Evolutionary conservation across 345 rosid species (phyloP).

Genomic region (Zanthoxylum bungeanum): DNA sequence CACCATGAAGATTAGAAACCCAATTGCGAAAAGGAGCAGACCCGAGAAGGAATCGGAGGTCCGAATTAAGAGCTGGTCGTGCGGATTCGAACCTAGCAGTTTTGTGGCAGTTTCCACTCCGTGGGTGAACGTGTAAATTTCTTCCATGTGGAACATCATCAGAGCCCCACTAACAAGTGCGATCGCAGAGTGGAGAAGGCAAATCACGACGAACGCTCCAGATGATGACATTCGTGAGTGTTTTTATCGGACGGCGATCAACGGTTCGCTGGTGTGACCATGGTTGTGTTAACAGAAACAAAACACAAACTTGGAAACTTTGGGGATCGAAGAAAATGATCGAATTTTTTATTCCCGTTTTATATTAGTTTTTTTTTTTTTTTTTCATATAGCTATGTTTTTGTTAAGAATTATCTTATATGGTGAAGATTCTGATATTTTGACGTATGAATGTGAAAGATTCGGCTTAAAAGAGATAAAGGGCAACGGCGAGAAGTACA

Average conservation of each 20-base stretch:
- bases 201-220: conserved; percentile 48
- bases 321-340: not conserved
- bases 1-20: conserved; percentile 63
- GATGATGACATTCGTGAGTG: conserved; percentile 33
- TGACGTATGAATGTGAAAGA: not conserved
- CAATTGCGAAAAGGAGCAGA: conserved; percentile 55
- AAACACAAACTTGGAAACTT: not conserved
- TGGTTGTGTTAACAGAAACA: not conserved
- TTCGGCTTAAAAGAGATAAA: not conserved
- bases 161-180: conserved; percentile 58
- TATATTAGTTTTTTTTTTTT: not conserved
- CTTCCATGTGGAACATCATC: conserved; percentile 66
- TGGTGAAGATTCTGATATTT: not conserved
- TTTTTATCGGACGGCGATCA: not conserved
- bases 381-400: not conserved
- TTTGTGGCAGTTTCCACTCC: conserved; percentile 47
- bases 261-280: too few species aligned
- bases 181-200: conserved; percentile 61
- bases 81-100: conserved; percentile 65
- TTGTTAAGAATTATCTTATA: not conserved
- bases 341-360: not conserved
- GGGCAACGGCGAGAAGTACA: not conserved
- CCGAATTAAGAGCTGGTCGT: conserved; percentile 63
- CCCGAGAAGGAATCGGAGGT: conserved; percentile 80
- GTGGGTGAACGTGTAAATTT: conserved; percentile 57